phyloP scores from a whole-genome alignment of 305 asterid genomes.

The Euphrasia arctica region DNA sequence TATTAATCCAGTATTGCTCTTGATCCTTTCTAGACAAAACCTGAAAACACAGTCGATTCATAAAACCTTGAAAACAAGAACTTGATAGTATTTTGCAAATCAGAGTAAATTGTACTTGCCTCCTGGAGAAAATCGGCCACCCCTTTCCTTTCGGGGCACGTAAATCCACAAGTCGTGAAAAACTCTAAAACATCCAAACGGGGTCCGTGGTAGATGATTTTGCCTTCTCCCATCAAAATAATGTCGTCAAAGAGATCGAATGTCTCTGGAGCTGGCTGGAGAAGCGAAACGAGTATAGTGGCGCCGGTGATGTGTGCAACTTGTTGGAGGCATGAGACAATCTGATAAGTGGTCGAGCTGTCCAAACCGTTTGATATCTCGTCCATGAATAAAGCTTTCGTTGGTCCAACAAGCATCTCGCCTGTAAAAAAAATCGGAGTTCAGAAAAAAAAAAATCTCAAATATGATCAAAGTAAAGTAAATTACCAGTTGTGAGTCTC shows the following conservation, averaged over 20 bases:
- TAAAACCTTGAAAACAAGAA: neutral
- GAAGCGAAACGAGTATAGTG: conserved; percentile 44
- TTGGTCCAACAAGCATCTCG: conserved; percentile 47
- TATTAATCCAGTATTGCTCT: conserved; percentile 55
- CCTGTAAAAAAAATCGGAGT: conserved; percentile 22
- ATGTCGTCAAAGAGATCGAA: conserved; percentile 46
- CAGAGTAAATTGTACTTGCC: conserved; percentile 23
- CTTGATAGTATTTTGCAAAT: neutral
- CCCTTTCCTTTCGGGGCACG: conserved; percentile 45
- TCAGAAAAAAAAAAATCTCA: neutral
- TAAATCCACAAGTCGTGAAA: conserved; percentile 35
- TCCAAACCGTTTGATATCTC: conserved; percentile 45
- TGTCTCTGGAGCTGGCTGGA: conserved; percentile 51
- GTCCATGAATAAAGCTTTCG: conserved; percentile 45
- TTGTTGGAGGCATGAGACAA: conserved; percentile 37
- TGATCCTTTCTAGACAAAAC: conserved; percentile 68
- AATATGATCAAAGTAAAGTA: neutral
- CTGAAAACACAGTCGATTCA: conserved; percentile 25
- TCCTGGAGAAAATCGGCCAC: conserved; percentile 46
- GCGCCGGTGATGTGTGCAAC: conserved; percentile 42
- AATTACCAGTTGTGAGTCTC: conserved; percentile 40
- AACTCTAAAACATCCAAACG: conserved; percentile 29
- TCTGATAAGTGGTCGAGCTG: conserved; percentile 46
- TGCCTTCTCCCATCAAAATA: conserved; percentile 39
- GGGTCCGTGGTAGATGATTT: conserved; percentile 42